Percentiles rank a stretch among this genome's conserved stretches.
Conservation (phyloP, 2,329 filamentous ascomycete species). For the Pyrenochaeta sp. region DNA sequence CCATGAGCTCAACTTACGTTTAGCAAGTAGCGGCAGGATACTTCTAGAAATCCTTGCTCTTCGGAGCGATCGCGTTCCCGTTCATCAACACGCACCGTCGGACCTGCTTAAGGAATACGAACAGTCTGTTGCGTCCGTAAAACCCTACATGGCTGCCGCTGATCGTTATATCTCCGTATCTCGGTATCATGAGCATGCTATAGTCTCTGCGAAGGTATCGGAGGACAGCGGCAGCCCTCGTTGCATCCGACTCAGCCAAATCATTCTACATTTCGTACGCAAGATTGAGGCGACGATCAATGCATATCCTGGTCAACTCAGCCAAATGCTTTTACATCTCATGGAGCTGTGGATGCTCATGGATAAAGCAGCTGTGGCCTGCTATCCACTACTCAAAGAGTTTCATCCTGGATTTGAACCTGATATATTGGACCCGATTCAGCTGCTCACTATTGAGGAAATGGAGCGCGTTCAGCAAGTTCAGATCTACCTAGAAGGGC, state of each 20-base stretch:
- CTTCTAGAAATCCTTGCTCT: conserved; percentile 8
- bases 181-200: conserved; percentile 22
- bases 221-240: background rate
- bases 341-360: conserved; percentile 68
- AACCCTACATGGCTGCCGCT: conserved; percentile 21
- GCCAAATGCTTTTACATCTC: conserved; percentile 61
- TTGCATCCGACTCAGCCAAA: conserved; percentile 50
- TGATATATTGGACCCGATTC: conserved; percentile 63
- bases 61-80: background rate
- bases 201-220: conserved; percentile 41
- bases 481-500: conserved; percentile 58
- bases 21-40: conserved; percentile 27
- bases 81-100: conserved; percentile 1
- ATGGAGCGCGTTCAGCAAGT: conserved; percentile 62
- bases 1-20: conserved; percentile 23
- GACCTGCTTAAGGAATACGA: conserved; percentile 27
- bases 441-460: conserved; percentile 57
- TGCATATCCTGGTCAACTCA: conserved; percentile 58
- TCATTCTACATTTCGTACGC: conserved; percentile 12
- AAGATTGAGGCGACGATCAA: conserved; percentile 31
- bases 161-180: conserved; percentile 19
- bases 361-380: conserved; percentile 57
- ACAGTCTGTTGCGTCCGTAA: conserved; percentile 9
- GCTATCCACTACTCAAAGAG: conserved; percentile 59
- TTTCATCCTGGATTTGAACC: conserved; percentile 63